Conservation (phyloP, 2,329 filamentous ascomycete species). For the Beauveria asiatica region DNA sequence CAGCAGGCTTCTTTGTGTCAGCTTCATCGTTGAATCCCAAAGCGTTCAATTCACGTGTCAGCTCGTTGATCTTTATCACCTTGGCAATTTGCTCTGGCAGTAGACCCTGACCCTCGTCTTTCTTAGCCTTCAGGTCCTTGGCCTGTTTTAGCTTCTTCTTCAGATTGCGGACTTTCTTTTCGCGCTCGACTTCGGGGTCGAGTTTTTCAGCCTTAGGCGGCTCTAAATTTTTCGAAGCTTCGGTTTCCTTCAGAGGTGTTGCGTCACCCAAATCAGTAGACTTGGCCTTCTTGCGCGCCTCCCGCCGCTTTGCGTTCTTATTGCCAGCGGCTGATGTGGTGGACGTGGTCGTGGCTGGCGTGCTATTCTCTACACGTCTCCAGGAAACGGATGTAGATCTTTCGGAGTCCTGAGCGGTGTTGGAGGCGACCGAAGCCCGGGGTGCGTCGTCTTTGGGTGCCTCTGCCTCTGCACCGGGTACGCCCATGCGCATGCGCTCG, state of each 20-base stretch:
- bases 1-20: conserved; percentile 37
- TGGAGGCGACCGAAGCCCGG: conserved; percentile 26
- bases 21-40: conserved; percentile 78
- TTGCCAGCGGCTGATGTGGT: conserved; percentile 43
- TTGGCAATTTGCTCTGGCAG: conserved; percentile 95
- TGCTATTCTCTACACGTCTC: background rate
- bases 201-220: conserved; percentile 32
- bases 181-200: conserved; percentile 68
- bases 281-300: conserved; percentile 48
- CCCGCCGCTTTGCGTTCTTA: conserved; percentile 77
- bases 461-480: conserved; percentile 66
- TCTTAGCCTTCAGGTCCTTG: conserved; percentile 81
- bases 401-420: background rate
- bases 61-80: conserved; percentile 92
- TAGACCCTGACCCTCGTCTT: conserved; percentile 73
- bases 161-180: conserved; percentile 87
- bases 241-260: conserved; percentile 26
- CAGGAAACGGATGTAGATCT: background rate
- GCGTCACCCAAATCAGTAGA: conserved; percentile 34
- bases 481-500: conserved; percentile 52
- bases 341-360: background rate
- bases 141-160: conserved; percentile 95
- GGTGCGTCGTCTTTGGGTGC: conserved; percentile 40
- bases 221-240: conserved; percentile 43
- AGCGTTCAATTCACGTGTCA: conserved; percentile 77